Base-by-base conservation (phyloP, 2,329 filamentous ascomycete genomes). In the Balansia obtecta region DNA sequence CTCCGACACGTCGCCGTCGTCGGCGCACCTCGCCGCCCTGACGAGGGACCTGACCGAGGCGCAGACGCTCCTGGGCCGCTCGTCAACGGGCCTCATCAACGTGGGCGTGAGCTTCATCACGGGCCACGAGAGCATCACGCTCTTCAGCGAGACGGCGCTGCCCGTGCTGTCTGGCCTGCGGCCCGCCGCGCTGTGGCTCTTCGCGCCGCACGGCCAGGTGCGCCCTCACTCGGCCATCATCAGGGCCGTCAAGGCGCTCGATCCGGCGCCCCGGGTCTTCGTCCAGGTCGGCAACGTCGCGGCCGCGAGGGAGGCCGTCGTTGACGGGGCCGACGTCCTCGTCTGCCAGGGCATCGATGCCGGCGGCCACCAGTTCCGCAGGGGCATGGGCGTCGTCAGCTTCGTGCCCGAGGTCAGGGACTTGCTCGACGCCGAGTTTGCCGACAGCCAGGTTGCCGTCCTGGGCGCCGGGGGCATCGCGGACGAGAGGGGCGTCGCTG, bases 101-200 rank as follows among this genome's bases (percentile, higher is more conserved):
- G 68, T 84, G 3, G 83, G 82, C 50, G 56, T 60, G 8, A 58
- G 64, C 53, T 81, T 86, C 63, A 71, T 85, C 49, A 75, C 79
- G 44, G 79, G 77, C 50, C 64, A 73, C 48, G 61, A 65, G 20
- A 67, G 68, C 22, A 57, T 68, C 2, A n/a, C 52, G 0, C 55
- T 64, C 47, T 76, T 77, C 55, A 52, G 57, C 27, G 53, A 63
- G 50, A 72, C 68, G n/a, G 68, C 70, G 1, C 60, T 79, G 2
- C 73, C 74, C 1, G 55, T 83, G 12, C 66, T 86, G 16, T 59
- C 60, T 22, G 65, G 69, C 53, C 74, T 80, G 61, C 65, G 64
- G 0, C 80, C 82, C 1, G 74, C 73, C 2, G 82, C 79, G 0
- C 69, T 82, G 9, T 86, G 83, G 83, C 71, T 86, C 45, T 86